Base-by-base conservation (phyloP, 257 asterid species). In the Verbascum thapsus region DNA sequence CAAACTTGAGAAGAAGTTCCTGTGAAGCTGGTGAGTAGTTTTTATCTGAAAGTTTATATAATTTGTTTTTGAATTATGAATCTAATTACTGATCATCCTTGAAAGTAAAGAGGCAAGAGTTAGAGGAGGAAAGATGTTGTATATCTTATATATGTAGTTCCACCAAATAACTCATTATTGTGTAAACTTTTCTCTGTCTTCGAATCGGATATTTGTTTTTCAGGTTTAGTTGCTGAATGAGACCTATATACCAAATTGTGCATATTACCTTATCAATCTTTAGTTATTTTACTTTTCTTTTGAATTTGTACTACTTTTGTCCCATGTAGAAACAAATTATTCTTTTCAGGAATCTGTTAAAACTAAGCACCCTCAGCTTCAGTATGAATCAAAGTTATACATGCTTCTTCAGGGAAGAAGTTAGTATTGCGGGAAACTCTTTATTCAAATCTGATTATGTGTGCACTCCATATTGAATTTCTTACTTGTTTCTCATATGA, bases 361-460 rank as follows among this genome's bases (percentile, higher is more conserved):
- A 73, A 85, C 97, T 22, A 89, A 87, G 86, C 98, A 92, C 49
- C 96, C 98, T 13, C 98, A 92, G 79, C 98, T 92, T 80, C 96
- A 85, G 61, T 89, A 92, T 76, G 98, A 92, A 69, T 92, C 98
- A 51, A 89, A 88, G 77, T 61, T 92, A 76, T 92, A 92, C 81
- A 83, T 83, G 94, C 90, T 92, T 75, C 96, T 92, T 69, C 98
- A 92, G 70, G 96, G 98, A 65, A 97, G 98, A 85, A 85, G 98
- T 89, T 78, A 83, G 11, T 39, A 10, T 53, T 63, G 19, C 10
- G 11, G 34, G 54, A 1, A 58, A 43, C 16, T 56, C 49, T 43
- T 59, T 40, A 6, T 30, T 48, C 10, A 10, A 40, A 15, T 61
- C 18, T 54, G 7, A 35, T 49, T 61, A 19, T 68, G 52, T 40